Percentiles rank a stretch among this genome's conserved stretches.
Evolutionary conservation across 2,329 filamentous ascomycete genomes (phyloP).

Genomic region (Talaromyces sp.): DNA sequence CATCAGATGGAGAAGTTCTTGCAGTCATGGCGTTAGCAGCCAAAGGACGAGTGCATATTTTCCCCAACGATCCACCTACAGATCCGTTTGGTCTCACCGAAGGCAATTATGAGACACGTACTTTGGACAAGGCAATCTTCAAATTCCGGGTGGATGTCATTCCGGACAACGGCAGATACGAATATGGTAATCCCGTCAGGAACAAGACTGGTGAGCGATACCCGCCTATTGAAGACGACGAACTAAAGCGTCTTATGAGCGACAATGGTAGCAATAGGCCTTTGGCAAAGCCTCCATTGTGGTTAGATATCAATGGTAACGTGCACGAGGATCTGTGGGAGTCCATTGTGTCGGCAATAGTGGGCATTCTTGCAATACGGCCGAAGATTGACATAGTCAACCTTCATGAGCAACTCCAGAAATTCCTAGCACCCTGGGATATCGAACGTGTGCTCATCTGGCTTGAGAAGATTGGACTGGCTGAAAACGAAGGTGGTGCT

Average conservation of each 20-base stretch:
- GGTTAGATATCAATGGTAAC: constrained; percentile 50
- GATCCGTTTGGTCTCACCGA: constrained; percentile 49
- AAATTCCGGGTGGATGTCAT: constrained; percentile 44
- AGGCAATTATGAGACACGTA: constrained; percentile 47
- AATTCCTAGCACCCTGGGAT: constrained; percentile 45
- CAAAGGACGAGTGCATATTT: constrained; percentile 36
- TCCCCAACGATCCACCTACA: constrained; percentile 41
- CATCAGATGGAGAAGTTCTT: constrained; percentile 46
- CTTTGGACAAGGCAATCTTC: constrained; percentile 46
- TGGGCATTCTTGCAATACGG: constrained; percentile 43
- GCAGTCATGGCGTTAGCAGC: constrained; percentile 45
- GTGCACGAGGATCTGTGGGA: constrained; percentile 43
- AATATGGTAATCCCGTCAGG: constrained; percentile 40
- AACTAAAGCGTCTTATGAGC: constrained; percentile 1
- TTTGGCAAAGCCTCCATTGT: constrained; percentile 42
- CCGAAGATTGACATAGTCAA: constrained; percentile 39
- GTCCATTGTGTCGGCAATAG: constrained; percentile 40
- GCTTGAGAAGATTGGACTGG: constrained; percentile 35
- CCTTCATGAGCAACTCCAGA: constrained; percentile 41
- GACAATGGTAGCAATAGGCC: constrained; percentile 10
- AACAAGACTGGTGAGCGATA: constrained; percentile 20
- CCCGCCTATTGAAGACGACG: neutral
- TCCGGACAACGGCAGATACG: constrained; percentile 37
- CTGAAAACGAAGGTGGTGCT: constrained; percentile 25
- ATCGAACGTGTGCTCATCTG: constrained; percentile 42